Evolutionary conservation across 2,329 filamentous ascomycete species (phyloP).

Genomic region (Aspergillus sclerotialis): DNA sequence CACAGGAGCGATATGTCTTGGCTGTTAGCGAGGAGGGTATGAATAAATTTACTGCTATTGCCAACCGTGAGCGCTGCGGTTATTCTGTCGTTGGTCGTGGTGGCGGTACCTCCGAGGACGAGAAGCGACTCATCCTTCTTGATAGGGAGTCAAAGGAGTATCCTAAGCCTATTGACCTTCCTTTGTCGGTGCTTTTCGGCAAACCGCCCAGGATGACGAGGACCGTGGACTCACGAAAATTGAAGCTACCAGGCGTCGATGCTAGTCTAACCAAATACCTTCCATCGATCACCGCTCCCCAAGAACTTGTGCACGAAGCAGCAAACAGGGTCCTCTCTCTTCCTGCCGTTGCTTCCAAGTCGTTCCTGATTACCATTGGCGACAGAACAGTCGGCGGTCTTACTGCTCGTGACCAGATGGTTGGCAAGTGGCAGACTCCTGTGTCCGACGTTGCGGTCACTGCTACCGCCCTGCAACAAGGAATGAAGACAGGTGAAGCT

Average conservation of each 20-base stretch:
- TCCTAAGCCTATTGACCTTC: slow-evolving; percentile 76
- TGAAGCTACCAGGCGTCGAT: slow-evolving; percentile 66
- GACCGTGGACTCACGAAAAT: slow-evolving; percentile 62
- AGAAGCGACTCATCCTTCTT: slow-evolving; percentile 68
- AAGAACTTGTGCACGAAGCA: slow-evolving; percentile 57
- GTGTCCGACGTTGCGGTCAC: slow-evolving; percentile 93
- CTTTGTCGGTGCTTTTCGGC: slow-evolving; percentile 82
- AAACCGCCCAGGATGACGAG: slow-evolving; percentile 76
- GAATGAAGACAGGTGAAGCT: slow-evolving; percentile 77
- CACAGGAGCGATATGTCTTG: slow-evolving; percentile 92
- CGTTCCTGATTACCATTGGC: slow-evolving; percentile 93
- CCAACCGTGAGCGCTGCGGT: slow-evolving; percentile 76
- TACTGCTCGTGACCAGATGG: slow-evolving; percentile 86
- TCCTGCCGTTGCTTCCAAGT: slow-evolving; percentile 91
- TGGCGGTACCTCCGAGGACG: slow-evolving; percentile 55
- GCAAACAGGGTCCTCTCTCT: slow-evolving; percentile 74
- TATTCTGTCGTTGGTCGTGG: slow-evolving; percentile 87
- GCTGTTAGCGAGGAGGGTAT: slow-evolving; percentile 75
- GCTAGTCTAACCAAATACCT: slow-evolving; percentile 63
- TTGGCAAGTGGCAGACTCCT: slow-evolving; percentile 91
- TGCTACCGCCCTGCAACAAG: slow-evolving; percentile 67
- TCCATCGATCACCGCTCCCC: slow-evolving; percentile 44
- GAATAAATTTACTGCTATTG: slow-evolving; percentile 63
- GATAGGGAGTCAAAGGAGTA: slow-evolving; percentile 71
- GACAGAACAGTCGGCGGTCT: slow-evolving; percentile 88